A percentile compares a stretch with the other conserved stretches of the same genome.
Evolutionary conservation across 2,329 filamentous ascomycete species (phyloP).

Genomic region (Tolypocladium amazonense): DNA sequence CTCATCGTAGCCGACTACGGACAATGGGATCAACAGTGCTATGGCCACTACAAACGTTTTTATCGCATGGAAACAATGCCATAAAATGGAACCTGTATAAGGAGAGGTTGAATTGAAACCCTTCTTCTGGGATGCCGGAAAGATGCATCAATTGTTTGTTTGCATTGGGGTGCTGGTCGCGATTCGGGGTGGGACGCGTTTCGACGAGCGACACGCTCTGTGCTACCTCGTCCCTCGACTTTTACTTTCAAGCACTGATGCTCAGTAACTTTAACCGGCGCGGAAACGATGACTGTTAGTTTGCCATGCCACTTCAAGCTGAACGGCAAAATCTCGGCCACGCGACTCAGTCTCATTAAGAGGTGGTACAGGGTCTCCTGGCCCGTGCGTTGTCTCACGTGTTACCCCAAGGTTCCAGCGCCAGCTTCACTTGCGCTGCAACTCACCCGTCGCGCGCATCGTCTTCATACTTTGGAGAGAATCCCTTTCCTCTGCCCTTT

Average conservation of each 20-base stretch:
- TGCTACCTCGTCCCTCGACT: background rate
- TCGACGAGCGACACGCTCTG: background rate
- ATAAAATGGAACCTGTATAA: no score
- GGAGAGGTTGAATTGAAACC: no score
- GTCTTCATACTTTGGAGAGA: background rate
- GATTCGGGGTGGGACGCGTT: background rate
- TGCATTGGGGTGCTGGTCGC: background rate
- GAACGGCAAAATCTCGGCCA: background rate
- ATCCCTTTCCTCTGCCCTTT: background rate
- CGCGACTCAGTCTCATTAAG: background rate
- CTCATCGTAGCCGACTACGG: no score
- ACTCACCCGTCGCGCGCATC: background rate
- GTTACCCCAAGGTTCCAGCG: conserved; percentile 6
- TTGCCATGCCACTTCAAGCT: background rate
- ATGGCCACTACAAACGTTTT: no score
- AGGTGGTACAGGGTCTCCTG: conserved; percentile 1
- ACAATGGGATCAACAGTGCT: no score
- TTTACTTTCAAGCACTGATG: background rate
- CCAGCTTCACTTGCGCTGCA: conserved; percentile 3
- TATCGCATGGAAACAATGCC: no score
- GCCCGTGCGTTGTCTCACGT: conserved; percentile 15
- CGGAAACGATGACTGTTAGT: background rate
- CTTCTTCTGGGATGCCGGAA: background rate
- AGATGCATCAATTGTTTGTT: background rate
- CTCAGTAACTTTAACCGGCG: background rate